phyloP scores from a whole-genome alignment of 1,284 basidiomycete species.

The Boletus mariae region DNA sequence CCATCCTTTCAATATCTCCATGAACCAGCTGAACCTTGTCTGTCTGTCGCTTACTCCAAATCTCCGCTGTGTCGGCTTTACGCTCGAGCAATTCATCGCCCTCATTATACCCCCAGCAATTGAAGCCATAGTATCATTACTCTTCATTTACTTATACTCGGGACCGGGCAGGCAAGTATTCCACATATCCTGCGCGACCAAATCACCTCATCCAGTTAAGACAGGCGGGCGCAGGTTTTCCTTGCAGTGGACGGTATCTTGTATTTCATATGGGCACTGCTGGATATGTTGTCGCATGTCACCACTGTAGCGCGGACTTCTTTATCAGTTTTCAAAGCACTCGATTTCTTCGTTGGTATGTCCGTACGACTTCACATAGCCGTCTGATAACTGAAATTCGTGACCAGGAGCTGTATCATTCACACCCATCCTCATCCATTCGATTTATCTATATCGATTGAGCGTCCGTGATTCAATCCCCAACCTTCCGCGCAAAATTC shows the following conservation, averaged over 20 bases:
- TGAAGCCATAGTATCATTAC: conserved; percentile 56
- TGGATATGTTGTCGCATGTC: conserved; percentile 59
- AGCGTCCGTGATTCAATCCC: conserved; percentile 47
- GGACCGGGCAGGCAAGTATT: conserved; percentile 51
- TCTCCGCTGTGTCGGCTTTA: conserved; percentile 63
- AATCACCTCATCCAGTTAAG: background rate
- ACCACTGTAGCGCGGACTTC: conserved; percentile 46
- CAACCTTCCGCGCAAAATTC: conserved; percentile 48
- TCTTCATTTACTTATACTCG: conserved; percentile 49
- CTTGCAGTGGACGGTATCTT: conserved; percentile 59
- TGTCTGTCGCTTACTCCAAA: conserved; percentile 69
- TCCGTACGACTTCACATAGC: background rate
- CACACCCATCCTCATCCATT: conserved; percentile 56
- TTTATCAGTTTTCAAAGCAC: conserved; percentile 33
- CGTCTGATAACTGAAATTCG: background rate
- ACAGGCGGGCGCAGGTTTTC: conserved; percentile 50
- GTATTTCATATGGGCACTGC: conserved; percentile 54
- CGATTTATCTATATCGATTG: conserved; percentile 51
- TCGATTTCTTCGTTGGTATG: conserved; percentile 49
- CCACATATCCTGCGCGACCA: background rate
- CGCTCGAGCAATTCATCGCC: conserved; percentile 43
- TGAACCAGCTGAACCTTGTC: conserved; percentile 40
- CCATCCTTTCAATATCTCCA: conserved; percentile 7
- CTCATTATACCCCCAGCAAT: conserved; percentile 61
- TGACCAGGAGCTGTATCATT: conserved; percentile 46